phyloP scores from a whole-genome alignment of 148 eudicot genomes.

The Rhododendron griersonianum region DNA sequence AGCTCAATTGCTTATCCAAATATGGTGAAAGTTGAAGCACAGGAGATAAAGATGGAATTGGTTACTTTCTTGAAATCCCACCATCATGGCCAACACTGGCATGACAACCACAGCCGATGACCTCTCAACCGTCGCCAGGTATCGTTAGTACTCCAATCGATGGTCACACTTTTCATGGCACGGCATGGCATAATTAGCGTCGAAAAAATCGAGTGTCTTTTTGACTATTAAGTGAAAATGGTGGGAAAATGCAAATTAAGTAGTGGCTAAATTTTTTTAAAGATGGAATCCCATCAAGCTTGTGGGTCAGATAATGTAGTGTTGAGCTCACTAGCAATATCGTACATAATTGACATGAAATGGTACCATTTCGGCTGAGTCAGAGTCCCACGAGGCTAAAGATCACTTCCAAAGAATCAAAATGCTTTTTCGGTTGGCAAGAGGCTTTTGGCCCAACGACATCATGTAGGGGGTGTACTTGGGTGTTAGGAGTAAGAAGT shows the following conservation, averaged over 20 bases:
- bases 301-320: not conserved
- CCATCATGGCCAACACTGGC: not conserved
- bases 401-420: not conserved
- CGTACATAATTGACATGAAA: not conserved
- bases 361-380: not conserved
- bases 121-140: not conserved
- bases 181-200: not conserved
- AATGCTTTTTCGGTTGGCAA: not conserved
- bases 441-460: not conserved
- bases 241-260: not conserved
- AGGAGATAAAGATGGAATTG: not conserved
- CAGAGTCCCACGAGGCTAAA: slow-evolving; percentile 5
- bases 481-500: not conserved
- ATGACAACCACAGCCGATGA: not conserved
- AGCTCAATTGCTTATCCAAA: not conserved
- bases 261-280: not conserved
- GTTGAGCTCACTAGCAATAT: slow-evolving; percentile 4
- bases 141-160: not conserved
- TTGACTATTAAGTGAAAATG: not conserved
- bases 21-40: not conserved
- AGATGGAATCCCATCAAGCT: not conserved
- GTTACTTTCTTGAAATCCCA: not conserved
- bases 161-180: not conserved
- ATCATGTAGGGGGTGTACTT: no score
- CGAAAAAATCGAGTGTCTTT: not conserved